A percentile compares a stretch with the other conserved stretches of the same genome.
Evolutionary conservation across 192 early-diverging fungal genomes (phyloP).

Genomic region (Martensiomyces pterosporus): DNA sequence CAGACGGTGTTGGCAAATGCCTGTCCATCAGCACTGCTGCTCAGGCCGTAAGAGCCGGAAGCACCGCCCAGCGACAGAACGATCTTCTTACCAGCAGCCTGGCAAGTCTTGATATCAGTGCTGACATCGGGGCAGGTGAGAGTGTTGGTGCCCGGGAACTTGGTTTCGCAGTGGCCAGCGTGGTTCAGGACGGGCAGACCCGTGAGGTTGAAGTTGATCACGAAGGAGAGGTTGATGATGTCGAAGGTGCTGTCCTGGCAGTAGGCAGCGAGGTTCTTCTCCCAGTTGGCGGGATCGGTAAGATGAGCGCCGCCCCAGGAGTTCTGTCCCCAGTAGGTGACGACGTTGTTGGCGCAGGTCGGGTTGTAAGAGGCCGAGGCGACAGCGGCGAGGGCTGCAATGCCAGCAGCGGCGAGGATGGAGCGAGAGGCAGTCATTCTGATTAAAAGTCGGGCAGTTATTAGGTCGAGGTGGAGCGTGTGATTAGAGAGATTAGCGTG

Average conservation of each 20-base stretch:
- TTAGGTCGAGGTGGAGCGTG: no score
- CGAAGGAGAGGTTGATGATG: constrained; percentile 58
- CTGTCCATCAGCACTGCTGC: constrained; percentile 50
- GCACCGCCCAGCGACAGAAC: constrained; percentile 71
- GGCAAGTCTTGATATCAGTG: constrained; percentile 67
- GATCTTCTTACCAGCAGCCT: constrained; percentile 67
- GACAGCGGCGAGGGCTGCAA: constrained; percentile 1
- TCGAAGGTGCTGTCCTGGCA: constrained; percentile 54
- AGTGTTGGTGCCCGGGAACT: constrained; percentile 54
- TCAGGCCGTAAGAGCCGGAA: constrained; percentile 58
- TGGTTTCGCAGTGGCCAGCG: constrained; percentile 60
- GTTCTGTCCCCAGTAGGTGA: constrained; percentile 46
- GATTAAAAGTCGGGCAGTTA: no score
- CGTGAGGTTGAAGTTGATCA: constrained; percentile 60
- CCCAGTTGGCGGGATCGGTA: constrained; percentile 41
- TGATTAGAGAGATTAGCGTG: no score
- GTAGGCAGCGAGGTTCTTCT: constrained; percentile 52
- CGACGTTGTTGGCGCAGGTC: constrained; percentile 24
- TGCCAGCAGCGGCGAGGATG: not conserved
- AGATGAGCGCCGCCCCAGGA: constrained; percentile 43
- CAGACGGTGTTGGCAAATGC: constrained; percentile 68
- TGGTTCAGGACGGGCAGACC: constrained; percentile 64
- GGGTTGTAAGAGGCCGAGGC: constrained; percentile 18
- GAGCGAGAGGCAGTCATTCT: no score
- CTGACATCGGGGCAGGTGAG: constrained; percentile 67